These are phyloP conservation scores for Blastomyces parvus DNA, from an alignment of 2,329 filamentous ascomycete species.

Conservation along the genomic window DNA sequence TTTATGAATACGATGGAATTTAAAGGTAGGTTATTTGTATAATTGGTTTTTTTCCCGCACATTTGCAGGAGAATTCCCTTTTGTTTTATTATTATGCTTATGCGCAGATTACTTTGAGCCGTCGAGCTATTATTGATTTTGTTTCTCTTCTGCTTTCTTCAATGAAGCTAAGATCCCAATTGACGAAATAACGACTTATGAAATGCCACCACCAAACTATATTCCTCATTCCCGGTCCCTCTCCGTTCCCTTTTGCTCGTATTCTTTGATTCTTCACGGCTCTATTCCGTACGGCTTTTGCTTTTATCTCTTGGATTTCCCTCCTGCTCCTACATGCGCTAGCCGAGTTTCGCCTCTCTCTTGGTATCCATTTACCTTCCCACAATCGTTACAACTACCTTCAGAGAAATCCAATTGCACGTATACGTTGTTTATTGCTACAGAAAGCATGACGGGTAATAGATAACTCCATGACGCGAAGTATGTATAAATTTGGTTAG, in stretches of 20 bases:
- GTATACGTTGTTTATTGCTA: not conserved
- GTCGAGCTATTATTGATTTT: not conserved
- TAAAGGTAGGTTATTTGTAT: not conserved
- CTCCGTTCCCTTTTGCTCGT: not conserved
- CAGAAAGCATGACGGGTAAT: too few relatives aligned
- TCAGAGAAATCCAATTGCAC: not conserved
- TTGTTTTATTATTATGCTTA: not conserved
- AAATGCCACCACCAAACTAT: too few relatives aligned
- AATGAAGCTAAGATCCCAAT: not conserved
- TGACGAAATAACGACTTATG: not conserved
- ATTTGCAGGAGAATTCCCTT: not conserved
- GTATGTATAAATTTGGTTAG: too few relatives aligned
- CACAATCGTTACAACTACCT: not conserved
- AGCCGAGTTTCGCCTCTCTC: too few relatives aligned
- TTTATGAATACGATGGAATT: not conserved
- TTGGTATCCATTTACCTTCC: not conserved
- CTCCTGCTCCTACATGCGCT: too few relatives aligned
- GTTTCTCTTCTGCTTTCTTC: not conserved
- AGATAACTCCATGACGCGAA: too few relatives aligned
- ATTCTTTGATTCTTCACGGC: not conserved
- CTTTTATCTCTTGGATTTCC: too few relatives aligned
- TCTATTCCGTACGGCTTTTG: too few relatives aligned
- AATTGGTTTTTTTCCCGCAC: not conserved
- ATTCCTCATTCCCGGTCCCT: not conserved
- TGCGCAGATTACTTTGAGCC: not conserved